Evolutionary conservation across 768 basidiomycete species (phyloP).

Genomic region (Collybiopsis confluens): DNA sequence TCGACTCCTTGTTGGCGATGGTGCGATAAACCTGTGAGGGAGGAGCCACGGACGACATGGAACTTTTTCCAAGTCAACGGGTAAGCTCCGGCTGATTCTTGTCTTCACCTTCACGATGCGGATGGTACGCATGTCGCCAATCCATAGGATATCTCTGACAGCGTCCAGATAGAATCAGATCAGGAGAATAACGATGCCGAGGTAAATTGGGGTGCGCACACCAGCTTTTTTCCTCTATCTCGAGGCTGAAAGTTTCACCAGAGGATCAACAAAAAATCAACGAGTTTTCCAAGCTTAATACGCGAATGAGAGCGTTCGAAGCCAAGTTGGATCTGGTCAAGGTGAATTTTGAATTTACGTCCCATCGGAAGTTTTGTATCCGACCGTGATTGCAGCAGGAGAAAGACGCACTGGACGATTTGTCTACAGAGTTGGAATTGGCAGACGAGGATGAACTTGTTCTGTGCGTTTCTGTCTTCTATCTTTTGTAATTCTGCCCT

Average conservation of each 20-base stretch:
- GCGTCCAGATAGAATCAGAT: slow-evolving; percentile 59
- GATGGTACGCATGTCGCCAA: slow-evolving; percentile 39
- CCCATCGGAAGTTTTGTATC: not conserved
- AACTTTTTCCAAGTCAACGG: no score
- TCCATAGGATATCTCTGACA: slow-evolving; percentile 1
- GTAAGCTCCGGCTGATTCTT: not conserved
- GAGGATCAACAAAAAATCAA: slow-evolving; percentile 91
- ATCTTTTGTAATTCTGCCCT: not conserved
- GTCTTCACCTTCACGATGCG: slow-evolving; percentile 38
- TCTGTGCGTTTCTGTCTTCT: slow-evolving; percentile 43
- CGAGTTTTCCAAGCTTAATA: slow-evolving; percentile 87
- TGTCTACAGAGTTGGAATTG: slow-evolving; percentile 82
- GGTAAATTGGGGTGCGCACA: slow-evolving; percentile 75
- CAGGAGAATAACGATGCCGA: slow-evolving; percentile 80
- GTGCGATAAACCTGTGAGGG: no score
- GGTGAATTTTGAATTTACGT: slow-evolving; percentile 35
- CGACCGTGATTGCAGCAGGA: slow-evolving; percentile 61
- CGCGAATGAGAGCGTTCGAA: slow-evolving; percentile 65
- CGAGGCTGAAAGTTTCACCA: no score
- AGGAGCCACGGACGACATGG: no score
- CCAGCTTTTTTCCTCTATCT: no score
- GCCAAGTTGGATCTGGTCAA: slow-evolving; percentile 70
- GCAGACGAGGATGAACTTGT: slow-evolving; percentile 81
- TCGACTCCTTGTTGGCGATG: no score
- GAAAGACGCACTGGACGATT: slow-evolving; percentile 91